Evolutionary conservation across 1,284 basidiomycete genomes (phyloP), one percentile per base, ranked within the genome.

Genomic region (Sutorius eximius): DNA sequence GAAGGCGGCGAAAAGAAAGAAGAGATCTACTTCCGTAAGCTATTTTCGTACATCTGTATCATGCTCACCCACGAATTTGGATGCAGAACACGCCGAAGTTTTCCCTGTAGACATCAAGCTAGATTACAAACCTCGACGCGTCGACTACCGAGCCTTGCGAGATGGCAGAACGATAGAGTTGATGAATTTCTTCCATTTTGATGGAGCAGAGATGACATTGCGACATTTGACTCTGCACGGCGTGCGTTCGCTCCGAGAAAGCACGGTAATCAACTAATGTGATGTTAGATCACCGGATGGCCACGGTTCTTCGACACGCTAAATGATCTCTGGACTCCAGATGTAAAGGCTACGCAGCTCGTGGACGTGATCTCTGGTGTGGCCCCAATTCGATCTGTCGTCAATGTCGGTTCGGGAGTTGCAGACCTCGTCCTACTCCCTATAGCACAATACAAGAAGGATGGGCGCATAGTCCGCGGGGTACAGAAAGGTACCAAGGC

Each of bases 101-200:
- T 91, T 95, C 68, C 93, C 96, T 0, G 81, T 93, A 22, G 87
- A 90, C 65, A 76, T 99, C 62, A 98, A 98, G 75, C 78, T 99
- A 10, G 96, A 99, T 70, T 99, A 99, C 73, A 99, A 99, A 72
- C 96, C 97, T 45, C 93, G 98, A 57, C 86, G 95, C 5, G 94
- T 99, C 24, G 93, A 99, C 71, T 97, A 98, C 71, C 77, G 85
- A 55, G 95, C 95, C n/a, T 76, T 98, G 47, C 82, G 88, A 16
- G 89, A 95, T 63, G 97, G 97, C 13, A 85, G 82, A 69, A 95
- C 94, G 0, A 96, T 97, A 58, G 97, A 99, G 70, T 75, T 99
- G 53, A 98, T 99, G 96, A 99, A 99, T 71, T 98, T 99, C 71
- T 99, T 99, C 86, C 95, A 98, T 72, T 99, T 99, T 64, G 96